phyloP scores from a whole-genome alignment of 73 alveolate genomes.

The Paramecium sexaurelia region DNA sequence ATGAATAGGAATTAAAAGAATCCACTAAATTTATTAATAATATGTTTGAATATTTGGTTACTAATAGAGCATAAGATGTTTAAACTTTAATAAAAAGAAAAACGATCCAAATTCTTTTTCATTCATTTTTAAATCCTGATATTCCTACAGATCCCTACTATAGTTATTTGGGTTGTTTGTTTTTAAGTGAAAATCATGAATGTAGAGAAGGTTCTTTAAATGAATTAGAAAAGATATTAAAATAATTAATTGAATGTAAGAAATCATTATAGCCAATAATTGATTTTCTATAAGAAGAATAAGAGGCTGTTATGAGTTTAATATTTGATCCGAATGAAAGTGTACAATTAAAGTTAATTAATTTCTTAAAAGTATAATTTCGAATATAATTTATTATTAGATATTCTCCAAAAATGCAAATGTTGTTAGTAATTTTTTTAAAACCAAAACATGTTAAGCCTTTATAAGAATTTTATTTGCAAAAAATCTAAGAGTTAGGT shows the following conservation, averaged over 20 bases:
- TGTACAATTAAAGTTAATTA: background rate
- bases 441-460: background rate
- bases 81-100: background rate
- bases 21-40: background rate
- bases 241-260: background rate
- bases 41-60: conserved; percentile 9
- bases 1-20: background rate
- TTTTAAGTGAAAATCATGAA: conserved; percentile 25
- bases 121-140: background rate
- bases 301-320: background rate
- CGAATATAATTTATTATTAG: background rate
- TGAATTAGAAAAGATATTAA: background rate
- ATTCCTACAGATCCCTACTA: conserved; percentile 2
- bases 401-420: background rate
- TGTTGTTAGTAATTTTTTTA: background rate
- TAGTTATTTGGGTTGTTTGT: background rate
- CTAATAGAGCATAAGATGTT: background rate
- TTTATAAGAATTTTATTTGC: background rate
- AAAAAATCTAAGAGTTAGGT: background rate
- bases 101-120: background rate
- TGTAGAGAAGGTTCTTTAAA: background rate
- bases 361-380: background rate
- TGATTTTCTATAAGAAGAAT: background rate
- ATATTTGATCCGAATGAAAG: conserved; percentile 11
- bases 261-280: background rate